Conservation (phyloP, 768 basidiomycete species). For the Auricularia sp. region DNA sequence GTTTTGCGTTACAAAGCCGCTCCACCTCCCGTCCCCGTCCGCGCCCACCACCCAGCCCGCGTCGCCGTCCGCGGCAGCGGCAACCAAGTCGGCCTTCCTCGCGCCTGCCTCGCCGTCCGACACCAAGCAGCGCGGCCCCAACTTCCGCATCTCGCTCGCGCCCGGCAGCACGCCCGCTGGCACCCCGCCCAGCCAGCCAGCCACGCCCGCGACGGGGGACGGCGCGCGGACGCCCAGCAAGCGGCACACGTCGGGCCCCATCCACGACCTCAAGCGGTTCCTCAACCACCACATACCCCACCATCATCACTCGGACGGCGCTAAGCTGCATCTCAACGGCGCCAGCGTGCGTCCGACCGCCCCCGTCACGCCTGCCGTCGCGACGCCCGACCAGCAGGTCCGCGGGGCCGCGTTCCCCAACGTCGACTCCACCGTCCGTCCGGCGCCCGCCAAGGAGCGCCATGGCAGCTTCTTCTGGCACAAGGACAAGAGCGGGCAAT, state of each 20-base stretch:
- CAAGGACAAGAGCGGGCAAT: neutral
- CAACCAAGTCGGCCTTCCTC: neutral
- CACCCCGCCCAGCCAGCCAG: neutral
- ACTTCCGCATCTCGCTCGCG: neutral
- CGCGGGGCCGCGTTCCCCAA: neutral
- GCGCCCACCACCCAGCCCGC: neutral
- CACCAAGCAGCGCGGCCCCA: neutral
- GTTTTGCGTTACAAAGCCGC: neutral
- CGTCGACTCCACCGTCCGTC: neutral
- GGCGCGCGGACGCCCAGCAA: slow-evolving; percentile 17
- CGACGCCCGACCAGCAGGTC: neutral
- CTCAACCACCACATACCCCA: slow-evolving; percentile 85
- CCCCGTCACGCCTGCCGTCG: neutral
- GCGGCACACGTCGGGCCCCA: slow-evolving; percentile 49
- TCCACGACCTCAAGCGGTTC: slow-evolving; percentile 91
- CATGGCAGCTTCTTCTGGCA: slow-evolving; percentile 1
- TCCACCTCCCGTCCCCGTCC: neutral
- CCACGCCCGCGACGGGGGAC: slow-evolving; percentile 6
- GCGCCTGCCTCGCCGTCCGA: neutral
- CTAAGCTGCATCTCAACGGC: slow-evolving; percentile 1
- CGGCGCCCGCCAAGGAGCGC: neutral
- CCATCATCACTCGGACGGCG: slow-evolving; percentile 22
- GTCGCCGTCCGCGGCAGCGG: neutral
- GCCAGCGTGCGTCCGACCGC: neutral
- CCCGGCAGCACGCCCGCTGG: neutral